phyloP scores from a whole-genome alignment of 768 basidiomycete species.

The Boletus rufocinnamomeus region DNA sequence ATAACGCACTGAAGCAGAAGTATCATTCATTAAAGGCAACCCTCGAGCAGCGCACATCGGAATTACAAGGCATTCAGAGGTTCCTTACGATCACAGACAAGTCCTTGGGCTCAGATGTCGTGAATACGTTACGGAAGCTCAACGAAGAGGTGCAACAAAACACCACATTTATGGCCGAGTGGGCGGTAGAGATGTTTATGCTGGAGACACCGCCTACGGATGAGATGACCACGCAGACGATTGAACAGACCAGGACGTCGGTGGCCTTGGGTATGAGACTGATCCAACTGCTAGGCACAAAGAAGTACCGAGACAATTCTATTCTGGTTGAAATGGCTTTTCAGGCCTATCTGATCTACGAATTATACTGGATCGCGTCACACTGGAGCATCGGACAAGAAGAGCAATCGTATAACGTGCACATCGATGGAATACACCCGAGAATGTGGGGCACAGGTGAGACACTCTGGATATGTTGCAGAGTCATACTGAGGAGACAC shows the following conservation, averaged over 20 bases:
- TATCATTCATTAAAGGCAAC: too few relatives aligned
- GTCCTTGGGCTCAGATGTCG: slow-evolving; percentile 39
- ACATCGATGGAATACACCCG: slow-evolving; percentile 33
- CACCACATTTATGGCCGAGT: slow-evolving; percentile 46
- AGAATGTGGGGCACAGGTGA: slow-evolving; percentile 37
- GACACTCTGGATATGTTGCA: slow-evolving; percentile 3
- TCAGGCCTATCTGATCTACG: slow-evolving; percentile 28
- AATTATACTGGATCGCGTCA: slow-evolving; percentile 22
- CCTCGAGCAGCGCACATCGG: too few relatives aligned
- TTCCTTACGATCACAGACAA: too few relatives aligned
- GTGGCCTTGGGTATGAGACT: slow-evolving; percentile 18
- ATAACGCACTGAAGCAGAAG: too few relatives aligned
- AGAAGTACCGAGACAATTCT: slow-evolving; percentile 17
- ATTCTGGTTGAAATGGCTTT: slow-evolving; percentile 36
- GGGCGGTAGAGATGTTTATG: slow-evolving; percentile 41
- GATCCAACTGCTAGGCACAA: slow-evolving; percentile 22
- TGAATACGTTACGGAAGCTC: slow-evolving; percentile 41
- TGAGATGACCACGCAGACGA: not conserved
- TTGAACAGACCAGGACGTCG: slow-evolving; percentile 13
- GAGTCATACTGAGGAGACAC: not conserved
- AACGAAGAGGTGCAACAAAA: slow-evolving; percentile 50
- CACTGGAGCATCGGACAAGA: slow-evolving; percentile 26
- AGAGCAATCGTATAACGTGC: slow-evolving; percentile 16
- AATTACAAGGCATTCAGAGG: too few relatives aligned
- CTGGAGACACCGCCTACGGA: slow-evolving; percentile 16